Base-by-base conservation (phyloP, 768 basidiomycete genomes). In the Pulveroboletus sp. region DNA sequence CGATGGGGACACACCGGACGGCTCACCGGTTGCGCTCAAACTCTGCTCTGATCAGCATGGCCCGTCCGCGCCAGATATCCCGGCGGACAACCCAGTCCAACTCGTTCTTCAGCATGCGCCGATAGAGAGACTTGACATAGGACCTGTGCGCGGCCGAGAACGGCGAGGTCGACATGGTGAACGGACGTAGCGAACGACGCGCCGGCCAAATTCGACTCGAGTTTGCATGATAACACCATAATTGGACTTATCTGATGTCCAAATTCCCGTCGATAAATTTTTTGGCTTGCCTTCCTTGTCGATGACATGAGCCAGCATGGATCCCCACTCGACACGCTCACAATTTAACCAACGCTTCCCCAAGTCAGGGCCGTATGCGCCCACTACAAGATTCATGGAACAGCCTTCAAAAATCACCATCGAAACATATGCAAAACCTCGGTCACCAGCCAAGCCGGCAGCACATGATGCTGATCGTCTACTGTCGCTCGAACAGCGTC, bases 121-220 rank as follows among this genome's bases (percentile, higher is more conserved):
- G 85, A 76, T 96, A 97, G 6, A 98, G 80, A 8, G 89, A 90
- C 73, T 95, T 91, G 67, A 93, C 91, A 64, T 93, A 86, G 59
- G 81, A 77, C 65, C 83, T 81, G 73, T 90, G 89, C 5, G 82
- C 86, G 31, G 80, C 71, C 37, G 85, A 77, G 73, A 90, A 92
- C 32, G 86, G 70, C 47, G 78, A 72, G 46, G 71, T 62, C 39
- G 82, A 73, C 82, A 83, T 83, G 55, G 54, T 54, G 61, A 45
- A 51, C 35, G 40, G 21, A 40, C 33, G 32, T 35, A 39, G 43
- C 15, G 47, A 52, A 53, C 21, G 41, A 37, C 24, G 31, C 18
- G 42, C 10, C 24, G 10, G 10, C n/a, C 5, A 11, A 50, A 38
- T 48, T 44, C 6, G 12, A 27, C 3, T n/a, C 4, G 40, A 39